Conservation (phyloP, 441 rosid species). For the Erysimum cheiri region DNA sequence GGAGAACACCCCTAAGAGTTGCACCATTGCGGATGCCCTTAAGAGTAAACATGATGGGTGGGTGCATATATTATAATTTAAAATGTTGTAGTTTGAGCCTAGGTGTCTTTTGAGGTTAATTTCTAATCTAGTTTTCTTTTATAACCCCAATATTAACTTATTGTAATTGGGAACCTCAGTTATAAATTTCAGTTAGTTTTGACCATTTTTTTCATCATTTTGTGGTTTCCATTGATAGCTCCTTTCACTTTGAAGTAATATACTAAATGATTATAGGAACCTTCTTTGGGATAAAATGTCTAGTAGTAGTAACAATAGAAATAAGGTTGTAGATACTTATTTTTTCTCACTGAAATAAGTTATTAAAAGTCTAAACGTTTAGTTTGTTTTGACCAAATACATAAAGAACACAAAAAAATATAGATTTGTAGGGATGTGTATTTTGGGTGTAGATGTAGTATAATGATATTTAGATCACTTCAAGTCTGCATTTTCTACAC, state of each 20-base stretch:
- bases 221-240: neutral
- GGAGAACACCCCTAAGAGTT: too few relatives aligned
- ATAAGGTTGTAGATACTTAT: too few relatives aligned
- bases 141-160: slow-evolving; percentile 10
- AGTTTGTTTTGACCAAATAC: neutral
- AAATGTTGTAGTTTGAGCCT: slow-evolving; percentile 33
- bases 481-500: too few relatives aligned
- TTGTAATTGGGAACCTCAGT: slow-evolving; percentile 13
- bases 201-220: neutral
- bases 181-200: slow-evolving; percentile 3
- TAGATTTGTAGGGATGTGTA: too few relatives aligned
- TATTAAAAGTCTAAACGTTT: too few relatives aligned
- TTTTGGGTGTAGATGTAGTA: too few relatives aligned
- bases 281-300: neutral
- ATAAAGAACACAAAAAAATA: too few relatives aligned
- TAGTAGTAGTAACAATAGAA: neutral
- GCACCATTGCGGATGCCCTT: too few relatives aligned
- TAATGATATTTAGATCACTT: too few relatives aligned
- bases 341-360: too few relatives aligned
- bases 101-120: slow-evolving; percentile 33
- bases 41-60: too few relatives aligned
- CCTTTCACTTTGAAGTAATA: neutral
- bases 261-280: neutral
- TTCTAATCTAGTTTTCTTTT: neutral
- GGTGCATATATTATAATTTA: slow-evolving; percentile 33